These are phyloP conservation scores for Lagenaria siceraria DNA, from an alignment of 306 rosid species.

Conservation along the genomic window DNA sequence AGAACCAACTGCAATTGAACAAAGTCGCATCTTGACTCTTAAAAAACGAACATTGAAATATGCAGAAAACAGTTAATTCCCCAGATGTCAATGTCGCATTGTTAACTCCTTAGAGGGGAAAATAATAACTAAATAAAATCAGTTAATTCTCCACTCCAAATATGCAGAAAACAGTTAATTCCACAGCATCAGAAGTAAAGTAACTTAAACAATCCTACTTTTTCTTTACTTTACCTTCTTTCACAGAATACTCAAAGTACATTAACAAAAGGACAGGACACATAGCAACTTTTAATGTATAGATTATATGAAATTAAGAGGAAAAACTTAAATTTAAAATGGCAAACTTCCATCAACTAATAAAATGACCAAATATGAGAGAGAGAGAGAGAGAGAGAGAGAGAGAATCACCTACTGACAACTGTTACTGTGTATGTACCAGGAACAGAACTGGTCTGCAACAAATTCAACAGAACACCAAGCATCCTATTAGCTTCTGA, in stretches of 20 bases:
- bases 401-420: constrained; percentile 61
- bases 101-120: neutral
- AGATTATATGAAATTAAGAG: constrained; percentile 2
- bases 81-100: neutral
- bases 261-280: neutral
- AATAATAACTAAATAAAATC: too few relatives aligned
- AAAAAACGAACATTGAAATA: neutral
- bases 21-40: neutral
- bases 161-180: neutral
- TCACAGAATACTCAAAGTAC: neutral
- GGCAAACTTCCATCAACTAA: neutral
- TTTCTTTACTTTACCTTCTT: neutral
- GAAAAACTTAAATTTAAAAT: neutral
- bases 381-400: constrained; percentile 7
- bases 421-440: constrained; percentile 69
- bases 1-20: neutral
- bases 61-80: neutral
- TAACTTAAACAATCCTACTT: neutral
- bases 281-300: neutral
- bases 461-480: constrained; percentile 63
- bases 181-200: too few relatives aligned
- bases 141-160: neutral
- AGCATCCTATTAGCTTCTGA: constrained; percentile 75
- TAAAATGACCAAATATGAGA: constrained; percentile 12
- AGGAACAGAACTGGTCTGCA: constrained; percentile 51